These are phyloP conservation scores for Annulohypoxylon maeteangense DNA, from an alignment of 495 filamentous ascomycete species.

Conservation along the genomic window DNA sequence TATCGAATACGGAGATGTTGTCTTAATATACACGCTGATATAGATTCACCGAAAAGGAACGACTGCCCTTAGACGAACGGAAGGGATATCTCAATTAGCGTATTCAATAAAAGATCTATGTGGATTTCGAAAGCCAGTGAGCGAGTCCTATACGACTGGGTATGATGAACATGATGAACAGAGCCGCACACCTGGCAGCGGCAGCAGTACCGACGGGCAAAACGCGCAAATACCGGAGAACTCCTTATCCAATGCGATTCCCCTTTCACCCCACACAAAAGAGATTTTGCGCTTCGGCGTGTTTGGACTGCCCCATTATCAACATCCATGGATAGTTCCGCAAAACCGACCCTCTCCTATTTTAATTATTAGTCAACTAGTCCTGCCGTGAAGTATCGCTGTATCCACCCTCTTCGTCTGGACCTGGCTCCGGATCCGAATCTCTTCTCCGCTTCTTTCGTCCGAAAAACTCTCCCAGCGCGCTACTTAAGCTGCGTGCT, in stretches of 20 bases:
- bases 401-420: constrained; percentile 17
- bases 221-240: constrained; percentile 30
- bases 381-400: constrained; percentile 15
- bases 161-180: constrained; percentile 24
- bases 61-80: neutral
- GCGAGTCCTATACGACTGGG: constrained; percentile 23
- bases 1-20: neutral
- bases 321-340: neutral
- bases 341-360: neutral
- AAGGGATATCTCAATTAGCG: constrained; percentile 40
- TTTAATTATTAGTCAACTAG: constrained; percentile 9
- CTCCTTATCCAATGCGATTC: constrained; percentile 44
- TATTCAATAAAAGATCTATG: constrained; percentile 36
- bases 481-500: constrained; percentile 63
- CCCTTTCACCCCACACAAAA: constrained; percentile 14
- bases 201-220: constrained; percentile 24
- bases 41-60: constrained; percentile 7
- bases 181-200: constrained; percentile 25
- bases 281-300: constrained; percentile 11
- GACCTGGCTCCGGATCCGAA: constrained; percentile 38
- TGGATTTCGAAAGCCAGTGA: constrained; percentile 13
- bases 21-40: neutral
- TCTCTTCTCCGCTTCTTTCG: constrained; percentile 40
- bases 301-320: neutral
- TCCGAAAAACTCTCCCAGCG: constrained; percentile 58